Base-by-base conservation (phyloP, 1,284 basidiomycete genomes). In the Veloboletus limbatus region DNA sequence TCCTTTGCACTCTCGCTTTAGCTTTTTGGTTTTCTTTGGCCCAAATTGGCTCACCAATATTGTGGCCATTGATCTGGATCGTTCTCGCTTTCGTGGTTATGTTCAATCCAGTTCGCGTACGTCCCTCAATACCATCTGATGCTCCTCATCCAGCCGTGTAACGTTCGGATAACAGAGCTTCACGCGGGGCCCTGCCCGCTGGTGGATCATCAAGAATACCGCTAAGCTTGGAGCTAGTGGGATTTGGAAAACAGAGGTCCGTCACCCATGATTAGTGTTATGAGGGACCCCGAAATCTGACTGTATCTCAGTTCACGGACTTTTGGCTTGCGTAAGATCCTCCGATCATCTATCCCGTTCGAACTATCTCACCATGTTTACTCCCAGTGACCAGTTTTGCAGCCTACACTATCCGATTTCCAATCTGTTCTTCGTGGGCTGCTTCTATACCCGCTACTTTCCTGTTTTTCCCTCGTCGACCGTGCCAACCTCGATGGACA, bases 31-130 rank as follows among this genome's bases (percentile, higher is more conserved):
- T 96, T 33, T 88, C 90, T 2, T 92, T 95, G 65, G 63, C 78
- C 36, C 75, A 74, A 3, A 71, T 87, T 8, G 84, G 81, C 1
- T 59, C 69, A 3, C 63, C 74, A 0, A 58, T 61, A 4, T 69
- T 79, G 0, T 97, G 93, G 91, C 92, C 92, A 0, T 69, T 92
- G 2, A 76, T 88, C 0, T 98, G 93, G 92, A 69, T 97, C 8
- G 78, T 79, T 0, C 75, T 92, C 46, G 68, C 76, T 1, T 59
- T 72, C 6, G 55, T 81, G 6, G 64, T 92, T 40, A 63, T 96
- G 56, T 65, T 92, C 49, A 82, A 93, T 57, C 95, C 95, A 0
- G 61, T 97, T 0, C 85, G 84, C 0, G 56, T 93, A 6, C 84
- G 46, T 81, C 5, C n/a, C 40, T 30, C 7, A 13, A 28, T 10